Base-by-base conservation (phyloP, 768 basidiomycete species). In the Galerina sulciceps region DNA sequence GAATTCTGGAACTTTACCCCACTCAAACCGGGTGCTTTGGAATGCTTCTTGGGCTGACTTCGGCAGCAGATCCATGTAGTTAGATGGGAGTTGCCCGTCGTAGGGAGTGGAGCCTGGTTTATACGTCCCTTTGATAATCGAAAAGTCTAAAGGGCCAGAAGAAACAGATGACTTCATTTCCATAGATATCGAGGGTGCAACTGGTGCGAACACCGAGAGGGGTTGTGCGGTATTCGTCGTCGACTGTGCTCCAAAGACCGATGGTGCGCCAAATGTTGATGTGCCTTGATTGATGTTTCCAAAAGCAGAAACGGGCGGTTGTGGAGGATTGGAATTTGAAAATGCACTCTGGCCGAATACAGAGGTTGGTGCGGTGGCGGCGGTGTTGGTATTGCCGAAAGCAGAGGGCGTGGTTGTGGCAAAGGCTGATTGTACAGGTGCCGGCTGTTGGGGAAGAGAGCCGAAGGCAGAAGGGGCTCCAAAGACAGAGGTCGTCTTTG, bases 1-100 rank as follows among this genome's bases (percentile, higher is more conserved):
- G 85, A 86, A 91, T 57, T 90, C 89, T 1, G 90, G 90, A 46
- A 93, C 79, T 59, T 81, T 81, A 47, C 69, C 86, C 84, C 84
- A 89, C 65, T 85, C 85, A 64, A 92, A 93, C 71, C 73, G 84
- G 53, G 76, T 73, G 17, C 72, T 72, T 61, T 75, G 67, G 65
- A 91, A 91, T 40, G 86, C 85, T 6, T 81, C 80, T 64, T 77
- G 68, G 52, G 76, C 82, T 5, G 65, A 67, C 47, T 74, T 66
- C 2, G 91, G 88, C 22, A 91, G 63, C 17, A 82, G 68, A 50
- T 82, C 73, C 36, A 76, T 58, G 70, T 92, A 93, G 62, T 86
- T 79, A n/a, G 65, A 62, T 6, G 89, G 89, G 34, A 92, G 75
- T 22, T 80, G 66, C 34, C 55, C 64, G 57, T 86, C 85, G 64